Percentiles rank a stretch among this genome's conserved stretches.
These are phyloP conservation scores for Neospermospora avenae DNA, from an alignment of 2,329 filamentous ascomycete genomes.

Conservation along the genomic window DNA sequence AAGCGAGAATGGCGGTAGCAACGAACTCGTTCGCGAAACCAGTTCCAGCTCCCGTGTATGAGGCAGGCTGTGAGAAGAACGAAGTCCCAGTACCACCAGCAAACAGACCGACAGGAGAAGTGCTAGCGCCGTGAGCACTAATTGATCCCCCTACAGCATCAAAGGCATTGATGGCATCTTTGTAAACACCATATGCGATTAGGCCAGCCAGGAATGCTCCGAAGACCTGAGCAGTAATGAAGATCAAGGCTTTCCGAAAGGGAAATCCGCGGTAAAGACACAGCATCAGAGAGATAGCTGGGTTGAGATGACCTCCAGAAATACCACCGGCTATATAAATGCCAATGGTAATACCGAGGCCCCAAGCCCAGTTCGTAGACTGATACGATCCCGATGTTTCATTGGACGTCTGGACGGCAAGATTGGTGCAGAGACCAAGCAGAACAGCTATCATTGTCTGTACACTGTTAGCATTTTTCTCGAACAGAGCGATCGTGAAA, in stretches of 20 bases:
- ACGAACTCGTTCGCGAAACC: slow-evolving; percentile 48
- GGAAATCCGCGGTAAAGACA: slow-evolving; percentile 52
- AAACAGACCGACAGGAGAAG: neutral
- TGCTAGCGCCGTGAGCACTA: neutral
- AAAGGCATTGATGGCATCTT: slow-evolving; percentile 36
- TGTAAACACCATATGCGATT: slow-evolving; percentile 44
- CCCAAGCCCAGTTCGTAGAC: slow-evolving; percentile 48
- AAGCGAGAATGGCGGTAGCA: slow-evolving; percentile 40
- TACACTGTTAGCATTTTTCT: neutral
- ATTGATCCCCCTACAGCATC: slow-evolving; percentile 9
- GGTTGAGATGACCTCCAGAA: slow-evolving; percentile 46
- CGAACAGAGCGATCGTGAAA: no score
- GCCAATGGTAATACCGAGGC: slow-evolving; percentile 50
- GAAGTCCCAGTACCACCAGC: slow-evolving; percentile 35
- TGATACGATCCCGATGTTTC: slow-evolving; percentile 38
- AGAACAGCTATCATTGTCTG: neutral
- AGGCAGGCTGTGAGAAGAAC: slow-evolving; percentile 31
- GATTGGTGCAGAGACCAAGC: slow-evolving; percentile 46
- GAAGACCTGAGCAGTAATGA: slow-evolving; percentile 50
- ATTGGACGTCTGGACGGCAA: slow-evolving; percentile 37
- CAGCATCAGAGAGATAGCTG: slow-evolving; percentile 42
- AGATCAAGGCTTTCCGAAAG: slow-evolving; percentile 47
- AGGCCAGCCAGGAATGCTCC: slow-evolving; percentile 49
- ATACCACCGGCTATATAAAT: slow-evolving; percentile 47
- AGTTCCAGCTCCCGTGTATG: slow-evolving; percentile 21